phyloP scores from a whole-genome alignment of 441 rosid genomes.

The Pelargonium fulgidum region DNA sequence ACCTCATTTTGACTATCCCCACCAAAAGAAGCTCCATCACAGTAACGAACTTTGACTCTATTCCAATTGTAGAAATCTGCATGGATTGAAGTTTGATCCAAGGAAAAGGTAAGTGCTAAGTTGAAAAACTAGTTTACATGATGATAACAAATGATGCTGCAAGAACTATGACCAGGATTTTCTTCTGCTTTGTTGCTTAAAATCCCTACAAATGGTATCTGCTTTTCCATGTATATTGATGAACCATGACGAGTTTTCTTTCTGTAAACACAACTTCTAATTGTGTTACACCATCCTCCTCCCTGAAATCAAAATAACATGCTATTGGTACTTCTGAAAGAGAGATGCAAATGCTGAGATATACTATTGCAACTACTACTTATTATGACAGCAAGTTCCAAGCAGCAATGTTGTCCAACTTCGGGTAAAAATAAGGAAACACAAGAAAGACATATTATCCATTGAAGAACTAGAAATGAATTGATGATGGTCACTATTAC shows the following conservation, averaged over 20 bases:
- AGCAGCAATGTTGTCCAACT: no score
- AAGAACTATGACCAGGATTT: slow-evolving; percentile 38
- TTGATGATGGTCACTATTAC: not conserved
- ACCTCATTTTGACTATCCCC: slow-evolving; percentile 59
- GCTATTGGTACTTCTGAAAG: slow-evolving; percentile 1
- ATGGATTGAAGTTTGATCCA: slow-evolving; percentile 5
- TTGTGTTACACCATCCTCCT: slow-evolving; percentile 73
- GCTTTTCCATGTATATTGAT: slow-evolving; percentile 56
- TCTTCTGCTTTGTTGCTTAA: slow-evolving; percentile 57
- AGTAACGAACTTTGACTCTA: slow-evolving; percentile 52
- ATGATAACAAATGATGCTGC: not conserved
- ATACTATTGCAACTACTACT: not conserved
- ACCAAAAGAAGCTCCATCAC: slow-evolving; percentile 55
- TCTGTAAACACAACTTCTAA: slow-evolving; percentile 45
- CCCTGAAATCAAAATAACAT: slow-evolving; percentile 36
- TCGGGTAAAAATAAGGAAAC: no score
- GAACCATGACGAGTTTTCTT: slow-evolving; percentile 75
- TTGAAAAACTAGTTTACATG: not conserved
- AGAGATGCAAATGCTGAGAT: not conserved
- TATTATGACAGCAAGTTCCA: slow-evolving; percentile 1
- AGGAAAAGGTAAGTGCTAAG: not conserved
- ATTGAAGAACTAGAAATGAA: no score
- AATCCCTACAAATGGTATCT: slow-evolving; percentile 57
- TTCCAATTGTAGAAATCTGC: slow-evolving; percentile 62
- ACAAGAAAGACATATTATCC: no score